Base-by-base conservation (phyloP, 805 yeast species). In the Maudiozyma serrabonitensis region DNA sequence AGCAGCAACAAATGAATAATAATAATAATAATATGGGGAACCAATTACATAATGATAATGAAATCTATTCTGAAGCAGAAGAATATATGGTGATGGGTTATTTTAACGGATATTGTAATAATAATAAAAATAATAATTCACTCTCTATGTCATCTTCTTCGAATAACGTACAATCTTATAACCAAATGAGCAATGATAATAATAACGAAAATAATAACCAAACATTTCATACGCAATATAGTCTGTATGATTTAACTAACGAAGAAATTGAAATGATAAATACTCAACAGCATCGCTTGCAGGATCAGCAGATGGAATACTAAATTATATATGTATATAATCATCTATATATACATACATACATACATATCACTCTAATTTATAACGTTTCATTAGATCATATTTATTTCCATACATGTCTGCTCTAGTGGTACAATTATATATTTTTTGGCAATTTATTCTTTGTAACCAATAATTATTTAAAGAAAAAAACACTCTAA, bases 31-130 rank as follows among this genome's bases (percentile, higher is more conserved):
- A 47, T 26, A 35, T n/a, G 5, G 18, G 38, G 6, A 35, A 8
- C 4, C 18, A 35, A 35, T 15, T 35, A 35, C 38, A 35, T 9
- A 9, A 15, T 5, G 46, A 41, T 46, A n/a, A 25, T 16, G 55
- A 50, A 21, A 50, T 52, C 12, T 58, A 61, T 28, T 54, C 59
- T 12, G 65, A 61, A 44, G 54, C 58, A 2, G 66, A 62, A 46
- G 64, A 59, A 28, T 62, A 62, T 47, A 62, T 62, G 64, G 42
- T 55, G 11, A 56, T 52, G 26, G 66, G 66, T 2, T 62, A 47
- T 18, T 19, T 13, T 13, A 18, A 23, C 15, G 19, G 19, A 6
- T 23, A 42, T 31, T 21, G 23, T 21, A 21, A 21, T 4, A 19
- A n/a, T 7, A 16, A 26, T 13, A 23, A 34, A 5, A 44, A 59